Evolutionary conservation across 768 basidiomycete species (phyloP).

Genomic region (Pulveroboletus sp.): DNA sequence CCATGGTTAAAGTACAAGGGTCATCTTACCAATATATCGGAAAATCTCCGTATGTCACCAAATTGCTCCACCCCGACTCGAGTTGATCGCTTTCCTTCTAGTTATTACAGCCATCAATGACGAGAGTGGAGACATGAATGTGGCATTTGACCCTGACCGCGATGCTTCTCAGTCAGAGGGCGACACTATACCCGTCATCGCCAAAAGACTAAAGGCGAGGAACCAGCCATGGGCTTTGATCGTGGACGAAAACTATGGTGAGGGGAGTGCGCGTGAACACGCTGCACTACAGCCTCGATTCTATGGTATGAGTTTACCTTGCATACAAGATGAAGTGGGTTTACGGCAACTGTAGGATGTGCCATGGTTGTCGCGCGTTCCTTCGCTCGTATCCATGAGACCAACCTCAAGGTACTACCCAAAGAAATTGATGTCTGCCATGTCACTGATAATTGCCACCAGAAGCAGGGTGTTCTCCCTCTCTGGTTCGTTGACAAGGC

Average conservation of each 20-base stretch:
- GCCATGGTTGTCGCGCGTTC: constrained; percentile 85
- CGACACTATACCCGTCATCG: constrained; percentile 87
- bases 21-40: constrained; percentile 92
- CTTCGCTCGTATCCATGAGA: constrained; percentile 98
- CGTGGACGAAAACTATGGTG: constrained; percentile 97
- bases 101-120: constrained; percentile 96
- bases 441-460: constrained; percentile 8
- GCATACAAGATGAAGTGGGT: not conserved
- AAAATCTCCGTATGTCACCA: constrained; percentile 74
- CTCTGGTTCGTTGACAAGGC: constrained; percentile 87
- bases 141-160: constrained; percentile 75
- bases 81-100: constrained; percentile 27
- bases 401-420: constrained; percentile 77
- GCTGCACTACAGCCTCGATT: constrained; percentile 96
- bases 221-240: constrained; percentile 88
- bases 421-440: not conserved
- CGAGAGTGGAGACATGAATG: constrained; percentile 89
- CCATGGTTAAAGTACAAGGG: constrained; percentile 99
- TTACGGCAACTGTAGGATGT: constrained; percentile 50
- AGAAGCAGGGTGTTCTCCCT: constrained; percentile 98
- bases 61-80: not conserved
- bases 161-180: constrained; percentile 37
- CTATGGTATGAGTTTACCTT: constrained; percentile 50
- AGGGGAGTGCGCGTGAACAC: constrained; percentile 96
- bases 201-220: constrained; percentile 81